A percentile compares a stretch with the other conserved stretches of the same genome.
Conservation (phyloP, 2,329 filamentous ascomycete genomes). For the Fusarium staphyleae region DNA sequence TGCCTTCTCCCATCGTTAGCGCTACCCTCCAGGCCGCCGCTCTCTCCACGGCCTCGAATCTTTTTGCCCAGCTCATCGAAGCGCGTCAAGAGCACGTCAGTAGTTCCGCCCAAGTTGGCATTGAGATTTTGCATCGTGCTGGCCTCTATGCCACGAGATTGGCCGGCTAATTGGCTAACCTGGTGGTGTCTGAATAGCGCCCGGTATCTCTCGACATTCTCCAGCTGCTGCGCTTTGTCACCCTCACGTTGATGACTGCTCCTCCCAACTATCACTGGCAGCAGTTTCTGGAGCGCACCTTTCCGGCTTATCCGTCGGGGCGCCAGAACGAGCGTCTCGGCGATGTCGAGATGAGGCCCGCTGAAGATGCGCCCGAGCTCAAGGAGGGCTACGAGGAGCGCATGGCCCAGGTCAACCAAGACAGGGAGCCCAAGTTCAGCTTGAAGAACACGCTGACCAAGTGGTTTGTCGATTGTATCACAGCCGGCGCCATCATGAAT, state of each 20-base stretch:
- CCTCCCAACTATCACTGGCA: constrained; percentile 68
- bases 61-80: constrained; percentile 61
- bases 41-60: constrained; percentile 61
- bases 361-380: constrained; percentile 34
- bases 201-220: constrained; percentile 55
- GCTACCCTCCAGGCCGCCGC: constrained; percentile 61
- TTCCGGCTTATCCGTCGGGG: constrained; percentile 54
- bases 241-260: constrained; percentile 59
- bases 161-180: background rate
- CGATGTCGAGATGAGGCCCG: constrained; percentile 43
- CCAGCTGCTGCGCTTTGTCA: constrained; percentile 61
- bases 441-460: constrained; percentile 54
- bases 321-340: constrained; percentile 18
- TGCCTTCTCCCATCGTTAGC: constrained; percentile 59
- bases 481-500: constrained; percentile 55
- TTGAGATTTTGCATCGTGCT: no score
- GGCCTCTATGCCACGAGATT: constrained; percentile 8
- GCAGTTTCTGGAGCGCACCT: constrained; percentile 59
- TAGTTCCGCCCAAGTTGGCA: background rate
- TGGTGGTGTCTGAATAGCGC: constrained; percentile 14
- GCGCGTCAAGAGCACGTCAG: constrained; percentile 55
- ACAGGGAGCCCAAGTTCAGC: constrained; percentile 46
- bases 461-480: constrained; percentile 61
- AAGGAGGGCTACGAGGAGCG: constrained; percentile 35
- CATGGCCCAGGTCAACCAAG: constrained; percentile 28